Evolutionary conservation across 2,329 filamentous ascomycete genomes (phyloP).

Genomic region (Thielaviopsis populi): DNA sequence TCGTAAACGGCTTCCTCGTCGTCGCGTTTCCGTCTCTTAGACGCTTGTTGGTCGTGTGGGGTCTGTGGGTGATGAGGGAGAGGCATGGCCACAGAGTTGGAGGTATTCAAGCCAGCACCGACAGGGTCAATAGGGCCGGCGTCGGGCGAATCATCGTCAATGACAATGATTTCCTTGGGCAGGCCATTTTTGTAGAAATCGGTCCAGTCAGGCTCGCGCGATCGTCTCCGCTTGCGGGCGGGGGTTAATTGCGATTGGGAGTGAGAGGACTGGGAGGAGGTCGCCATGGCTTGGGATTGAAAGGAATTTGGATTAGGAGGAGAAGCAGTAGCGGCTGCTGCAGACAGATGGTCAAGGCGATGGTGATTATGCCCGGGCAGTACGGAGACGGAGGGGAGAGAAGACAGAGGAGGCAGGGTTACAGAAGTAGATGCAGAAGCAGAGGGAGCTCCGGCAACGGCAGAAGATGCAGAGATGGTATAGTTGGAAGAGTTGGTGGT

Average conservation of each 20-base stretch:
- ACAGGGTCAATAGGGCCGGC: conserved; percentile 27
- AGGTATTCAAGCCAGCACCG: conserved; percentile 20
- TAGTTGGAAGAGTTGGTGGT: conserved; percentile 6
- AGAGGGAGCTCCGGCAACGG: conserved; percentile 23
- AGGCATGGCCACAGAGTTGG: conserved; percentile 16
- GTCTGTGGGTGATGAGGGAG: conserved; percentile 19
- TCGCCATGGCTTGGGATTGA: conserved; percentile 13
- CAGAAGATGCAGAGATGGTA: background rate
- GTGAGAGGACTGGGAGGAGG: conserved; percentile 20
- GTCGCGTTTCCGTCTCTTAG: conserved; percentile 61
- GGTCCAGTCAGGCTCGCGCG: conserved; percentile 58
- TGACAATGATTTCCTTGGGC: conserved; percentile 68
- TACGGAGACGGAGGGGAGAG: conserved; percentile 17
- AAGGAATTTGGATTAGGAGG: conserved; percentile 10
- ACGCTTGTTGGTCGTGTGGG: conserved; percentile 32
- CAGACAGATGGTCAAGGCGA: conserved; percentile 6
- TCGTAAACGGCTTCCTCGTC: conserved; percentile 41
- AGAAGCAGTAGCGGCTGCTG: conserved; percentile 7
- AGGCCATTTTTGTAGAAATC: conserved; percentile 72
- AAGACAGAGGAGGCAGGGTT: conserved; percentile 24
- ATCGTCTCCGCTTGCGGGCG: conserved; percentile 38
- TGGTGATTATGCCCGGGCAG: conserved; percentile 12
- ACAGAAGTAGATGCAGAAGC: conserved; percentile 25
- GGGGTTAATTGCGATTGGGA: conserved; percentile 1
- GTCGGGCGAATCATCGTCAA: conserved; percentile 58